Percentiles rank a stretch among this genome's conserved stretches.
Conservation (phyloP, 176 grass and related monocot species). For the Carex myosuroides region DNA sequence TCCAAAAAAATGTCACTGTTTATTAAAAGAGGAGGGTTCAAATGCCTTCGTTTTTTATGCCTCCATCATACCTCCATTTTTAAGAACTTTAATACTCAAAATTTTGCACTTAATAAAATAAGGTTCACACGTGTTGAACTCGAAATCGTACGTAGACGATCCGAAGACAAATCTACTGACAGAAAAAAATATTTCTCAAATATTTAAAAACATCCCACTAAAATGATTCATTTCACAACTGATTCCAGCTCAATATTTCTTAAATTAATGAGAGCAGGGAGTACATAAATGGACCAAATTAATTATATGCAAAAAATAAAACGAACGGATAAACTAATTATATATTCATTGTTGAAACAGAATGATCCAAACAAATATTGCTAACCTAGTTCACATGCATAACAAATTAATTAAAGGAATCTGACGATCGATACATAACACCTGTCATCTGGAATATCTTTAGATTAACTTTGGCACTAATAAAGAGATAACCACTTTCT, state of each 20-base stretch:
- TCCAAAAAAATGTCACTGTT: too few species aligned
- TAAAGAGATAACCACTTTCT: conserved; percentile 7
- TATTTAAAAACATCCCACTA: background rate
- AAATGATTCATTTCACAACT: too few species aligned
- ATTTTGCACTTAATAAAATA: too few species aligned
- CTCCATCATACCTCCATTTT: too few species aligned
- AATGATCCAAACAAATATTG: background rate
- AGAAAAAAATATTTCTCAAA: background rate
- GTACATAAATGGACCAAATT: too few species aligned
- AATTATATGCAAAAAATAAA: background rate
- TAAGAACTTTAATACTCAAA: too few species aligned
- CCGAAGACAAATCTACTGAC: background rate
- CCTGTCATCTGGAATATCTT: background rate
- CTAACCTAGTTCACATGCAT: background rate
- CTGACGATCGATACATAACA: background rate
- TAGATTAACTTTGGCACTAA: conserved; percentile 14
- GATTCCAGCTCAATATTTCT: too few species aligned
- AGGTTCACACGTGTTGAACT: too few species aligned
- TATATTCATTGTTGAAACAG: background rate
- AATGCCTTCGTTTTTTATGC: too few species aligned
- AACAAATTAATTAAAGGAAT: background rate
- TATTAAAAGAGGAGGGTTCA: too few species aligned
- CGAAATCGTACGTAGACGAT: too few species aligned
- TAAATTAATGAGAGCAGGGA: too few species aligned
- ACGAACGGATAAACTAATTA: background rate